phyloP scores from a whole-genome alignment of 2,329 filamentous ascomycete species.

The Claviceps sp. region DNA sequence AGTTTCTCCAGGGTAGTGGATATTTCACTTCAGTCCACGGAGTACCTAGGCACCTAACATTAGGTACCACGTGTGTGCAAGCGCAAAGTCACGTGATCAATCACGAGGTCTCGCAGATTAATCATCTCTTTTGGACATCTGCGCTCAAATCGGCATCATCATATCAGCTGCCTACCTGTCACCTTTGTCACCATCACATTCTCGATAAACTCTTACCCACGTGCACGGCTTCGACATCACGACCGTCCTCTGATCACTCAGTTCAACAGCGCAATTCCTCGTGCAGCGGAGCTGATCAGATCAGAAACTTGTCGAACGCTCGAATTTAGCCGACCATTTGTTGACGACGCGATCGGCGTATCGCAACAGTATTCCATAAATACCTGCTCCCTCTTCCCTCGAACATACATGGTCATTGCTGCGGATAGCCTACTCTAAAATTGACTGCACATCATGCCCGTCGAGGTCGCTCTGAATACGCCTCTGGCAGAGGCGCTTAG shows the following conservation, averaged over 20 bases:
- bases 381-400: neutral
- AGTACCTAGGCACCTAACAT: too few relatives aligned
- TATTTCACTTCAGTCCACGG: too few relatives aligned
- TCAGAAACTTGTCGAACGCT: conserved; percentile 1
- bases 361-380: conserved; percentile 1
- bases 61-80: too few relatives aligned
- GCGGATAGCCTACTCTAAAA: neutral
- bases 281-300: neutral
- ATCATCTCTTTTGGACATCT: neutral
- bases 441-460: conserved; percentile 46
- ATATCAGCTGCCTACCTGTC: neutral
- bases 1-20: neutral
- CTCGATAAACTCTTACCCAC: neutral
- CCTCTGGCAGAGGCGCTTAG: conserved; percentile 76
- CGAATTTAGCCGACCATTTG: neutral
- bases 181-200: neutral
- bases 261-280: neutral
- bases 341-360: conserved; percentile 6
- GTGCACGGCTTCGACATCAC: neutral
- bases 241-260: neutral
- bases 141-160: neutral
- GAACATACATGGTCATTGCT: neutral
- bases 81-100: neutral
- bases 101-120: neutral
- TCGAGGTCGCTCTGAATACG: conserved; percentile 64